Evolutionary conservation across 2,329 filamentous ascomycete genomes (phyloP), one percentile per base, ranked within the genome.

Genomic region (Penicillium sp.): DNA sequence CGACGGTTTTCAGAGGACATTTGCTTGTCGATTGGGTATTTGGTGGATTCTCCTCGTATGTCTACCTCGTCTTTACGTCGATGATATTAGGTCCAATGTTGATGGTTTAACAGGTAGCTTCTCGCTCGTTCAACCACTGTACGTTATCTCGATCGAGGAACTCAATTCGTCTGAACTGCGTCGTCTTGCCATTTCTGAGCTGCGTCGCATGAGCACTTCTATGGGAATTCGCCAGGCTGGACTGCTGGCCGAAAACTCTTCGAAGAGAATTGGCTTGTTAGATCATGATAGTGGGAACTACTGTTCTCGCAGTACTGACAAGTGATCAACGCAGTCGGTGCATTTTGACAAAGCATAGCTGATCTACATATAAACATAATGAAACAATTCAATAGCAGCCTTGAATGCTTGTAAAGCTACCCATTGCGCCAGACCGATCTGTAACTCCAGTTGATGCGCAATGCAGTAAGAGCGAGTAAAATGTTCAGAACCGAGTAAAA

Each of bases 381-480:
- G 26, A 45, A 31, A 31, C 8, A 22, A 27, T 29, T 22, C 56
- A 60, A 55, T 37, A 19, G 52, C 22, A 31, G 26, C 50, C 43
- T 46, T 54, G 21, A 45, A 9, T 50, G 41, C 44, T 27, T 31
- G 35, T 48, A 6, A 45, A 35, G 33, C 46, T 29, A 55, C 41
- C 60, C 58, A 61, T 55, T 56, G 58, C 66, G 60, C 66, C 60
- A 60, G 47, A 61, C 59, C 63, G 54, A 52, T 61, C 57, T 61
- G 58, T 52, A 68, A 70, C 68, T 69, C 67, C 68, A 57, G 57
- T 62, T 52, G 57, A 69, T 69, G 66, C 62, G 60, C 56, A 60
- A 68, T 68, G 66, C 64, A 64, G 56, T 48, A 48, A 44, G 16
- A 54, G 45, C 16, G 46, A 43, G 13, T 11, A 44, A 31, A 31